Conservation (phyloP, 1,284 basidiomycete genomes). For the Malassezia psittaci region DNA sequence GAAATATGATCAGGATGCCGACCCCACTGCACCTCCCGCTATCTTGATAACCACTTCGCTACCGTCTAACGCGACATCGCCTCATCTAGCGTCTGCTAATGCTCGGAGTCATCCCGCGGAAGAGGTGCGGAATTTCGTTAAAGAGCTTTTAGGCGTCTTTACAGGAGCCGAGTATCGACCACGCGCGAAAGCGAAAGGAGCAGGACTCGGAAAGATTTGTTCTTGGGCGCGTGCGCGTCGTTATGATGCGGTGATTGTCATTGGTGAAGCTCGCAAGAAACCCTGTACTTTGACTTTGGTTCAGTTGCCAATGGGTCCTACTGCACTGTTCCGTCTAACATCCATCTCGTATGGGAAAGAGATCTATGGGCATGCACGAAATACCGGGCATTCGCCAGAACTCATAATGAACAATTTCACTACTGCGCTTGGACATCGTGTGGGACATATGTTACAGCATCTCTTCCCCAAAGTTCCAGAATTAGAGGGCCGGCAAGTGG, state of each 20-base stretch:
- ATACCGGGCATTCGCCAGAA: slow-evolving; percentile 87
- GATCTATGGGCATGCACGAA: slow-evolving; percentile 75
- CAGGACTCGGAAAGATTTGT: slow-evolving; percentile 83
- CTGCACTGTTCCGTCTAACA: slow-evolving; percentile 89
- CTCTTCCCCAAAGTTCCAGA: slow-evolving; percentile 90
- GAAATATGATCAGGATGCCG: slow-evolving; percentile 28
- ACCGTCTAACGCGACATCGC: slow-evolving; percentile 37
- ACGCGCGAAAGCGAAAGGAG: slow-evolving; percentile 81
- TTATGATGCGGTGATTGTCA: slow-evolving; percentile 77
- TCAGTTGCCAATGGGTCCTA: slow-evolving; percentile 81
- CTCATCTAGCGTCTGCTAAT: slow-evolving; percentile 49
- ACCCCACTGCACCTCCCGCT: slow-evolving; percentile 34
- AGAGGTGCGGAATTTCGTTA: slow-evolving; percentile 53
- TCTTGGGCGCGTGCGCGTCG: slow-evolving; percentile 82
- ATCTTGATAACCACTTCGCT: slow-evolving; percentile 42
- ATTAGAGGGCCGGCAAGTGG: slow-evolving; percentile 91
- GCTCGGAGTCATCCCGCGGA: slow-evolving; percentile 55
- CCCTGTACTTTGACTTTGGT: slow-evolving; percentile 83
- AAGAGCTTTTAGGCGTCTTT: slow-evolving; percentile 80
- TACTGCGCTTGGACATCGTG: slow-evolving; percentile 80
- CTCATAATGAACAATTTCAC: slow-evolving; percentile 91
- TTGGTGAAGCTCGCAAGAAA: slow-evolving; percentile 71
- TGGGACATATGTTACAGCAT: slow-evolving; percentile 88
- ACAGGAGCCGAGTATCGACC: slow-evolving; percentile 89
- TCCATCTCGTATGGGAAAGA: slow-evolving; percentile 74